Base-by-base conservation (phyloP, 108 stramenopile species). In the Nitzschia palea region DNA sequence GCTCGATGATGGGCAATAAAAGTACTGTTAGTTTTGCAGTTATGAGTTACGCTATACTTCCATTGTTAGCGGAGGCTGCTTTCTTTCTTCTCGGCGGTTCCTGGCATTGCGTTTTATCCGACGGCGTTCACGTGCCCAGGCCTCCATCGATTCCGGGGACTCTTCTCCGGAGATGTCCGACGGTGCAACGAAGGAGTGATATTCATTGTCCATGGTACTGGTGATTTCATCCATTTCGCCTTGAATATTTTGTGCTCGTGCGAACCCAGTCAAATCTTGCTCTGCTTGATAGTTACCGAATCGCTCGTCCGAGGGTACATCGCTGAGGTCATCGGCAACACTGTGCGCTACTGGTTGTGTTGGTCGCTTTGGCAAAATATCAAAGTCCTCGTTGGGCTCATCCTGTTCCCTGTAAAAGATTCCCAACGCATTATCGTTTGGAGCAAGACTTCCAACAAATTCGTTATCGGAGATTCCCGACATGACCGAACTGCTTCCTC, bases 231-330 rank as follows among this genome's bases (percentile, higher is more conserved):
- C 59, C 31, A 60, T 42, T 23, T 34, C 59, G 18, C 22, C 12
- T 12, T 60, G 59, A 60, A 60, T 28, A 4, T n/a, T n/a, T n/a
- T 60, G 12, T 23, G 31, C 27, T 42, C 43, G 40, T 18, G 59
- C 17, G 27, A 60, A 60, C 8, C 59, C 59, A 22, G 23, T 40
- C 40, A 60, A 43, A 26, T 60, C 59, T 34, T 60, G 59, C 1
- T 60, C 66, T 23, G 42, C 55, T n/a, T 23, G 12, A 29, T 6
- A 25, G 20, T 54, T 40, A 31, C 40, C 40, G 29, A 62, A 52
- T 40, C 59, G 70, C 37, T 70, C 70, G 40, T 70, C 70, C 20
- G 70, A 70, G 6, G 70, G 70, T 25, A 59, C 70, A 31, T 70
- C 70, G 44, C 70, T 70, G 26, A 50, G 28, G 44, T 70, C 55